These are phyloP conservation scores for Coemansia sp. DNA, from an alignment of 192 early-diverging fungal species.

Conservation along the genomic window DNA sequence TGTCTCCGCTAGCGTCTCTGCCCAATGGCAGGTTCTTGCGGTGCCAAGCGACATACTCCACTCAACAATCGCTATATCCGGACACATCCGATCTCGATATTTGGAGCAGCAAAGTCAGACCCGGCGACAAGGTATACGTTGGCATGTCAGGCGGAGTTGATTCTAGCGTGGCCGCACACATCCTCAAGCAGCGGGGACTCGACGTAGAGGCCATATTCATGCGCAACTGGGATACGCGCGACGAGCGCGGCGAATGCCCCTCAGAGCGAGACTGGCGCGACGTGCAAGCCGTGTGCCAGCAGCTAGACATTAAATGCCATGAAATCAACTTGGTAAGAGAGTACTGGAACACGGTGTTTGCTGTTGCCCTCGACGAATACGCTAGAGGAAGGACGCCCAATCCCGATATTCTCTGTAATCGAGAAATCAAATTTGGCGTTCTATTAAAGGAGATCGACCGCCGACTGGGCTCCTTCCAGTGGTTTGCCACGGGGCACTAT, in stretches of 20 bases:
- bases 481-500: conserved; percentile 74
- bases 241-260: conserved; percentile 79
- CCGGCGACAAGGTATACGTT: conserved; percentile 63
- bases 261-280: conserved; percentile 77
- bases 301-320: conserved; percentile 69
- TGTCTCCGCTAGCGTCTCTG: background rate
- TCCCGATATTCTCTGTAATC: conserved; percentile 92
- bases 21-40: background rate
- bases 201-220: conserved; percentile 84
- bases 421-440: conserved; percentile 92
- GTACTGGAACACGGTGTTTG: conserved; percentile 93
- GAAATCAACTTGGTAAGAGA: conserved; percentile 79
- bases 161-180: conserved; percentile 80
- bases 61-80: background rate
- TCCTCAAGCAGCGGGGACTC: conserved; percentile 67
- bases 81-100: background rate
- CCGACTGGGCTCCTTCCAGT: conserved; percentile 8
- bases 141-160: conserved; percentile 97
- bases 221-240: conserved; percentile 93
- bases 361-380: conserved; percentile 75
- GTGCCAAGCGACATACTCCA: background rate
- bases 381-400: conserved; percentile 81
- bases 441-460: conserved; percentile 62
- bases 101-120: conserved; percentile 6
- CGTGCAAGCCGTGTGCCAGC: conserved; percentile 70